phyloP scores from a whole-genome alignment of 2,329 filamentous ascomycete species.

The Fulvia fulva region DNA sequence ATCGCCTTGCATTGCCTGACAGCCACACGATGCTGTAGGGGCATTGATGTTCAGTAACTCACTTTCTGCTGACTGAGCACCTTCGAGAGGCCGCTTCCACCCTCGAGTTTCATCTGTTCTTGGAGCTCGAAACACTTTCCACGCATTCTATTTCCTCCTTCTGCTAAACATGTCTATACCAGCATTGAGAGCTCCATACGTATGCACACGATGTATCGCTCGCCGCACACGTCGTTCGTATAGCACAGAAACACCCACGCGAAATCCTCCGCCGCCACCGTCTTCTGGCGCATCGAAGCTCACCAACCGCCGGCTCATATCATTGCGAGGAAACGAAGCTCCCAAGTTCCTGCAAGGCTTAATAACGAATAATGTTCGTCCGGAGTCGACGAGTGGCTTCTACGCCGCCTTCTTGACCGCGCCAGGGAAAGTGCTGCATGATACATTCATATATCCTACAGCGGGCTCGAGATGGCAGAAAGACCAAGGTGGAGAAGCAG shows the following conservation, averaged over 20 bases:
- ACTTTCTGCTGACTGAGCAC: neutral
- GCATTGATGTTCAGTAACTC: no score
- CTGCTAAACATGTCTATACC: conserved; percentile 11
- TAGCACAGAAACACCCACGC: conserved; percentile 9
- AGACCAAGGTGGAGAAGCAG: conserved; percentile 19
- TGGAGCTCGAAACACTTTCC: neutral
- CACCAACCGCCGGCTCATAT: conserved; percentile 72
- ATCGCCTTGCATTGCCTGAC: no score
- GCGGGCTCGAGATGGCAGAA: conserved; percentile 33
- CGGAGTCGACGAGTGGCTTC: conserved; percentile 51
- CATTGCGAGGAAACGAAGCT: conserved; percentile 73
- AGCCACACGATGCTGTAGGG: neutral
- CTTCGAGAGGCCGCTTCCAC: neutral
- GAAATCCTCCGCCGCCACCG: conserved; percentile 44
- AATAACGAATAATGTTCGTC: conserved; percentile 67
- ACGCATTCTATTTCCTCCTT: neutral
- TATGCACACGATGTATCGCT: conserved; percentile 22
- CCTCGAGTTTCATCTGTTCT: neutral
- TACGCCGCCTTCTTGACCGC: conserved; percentile 87
- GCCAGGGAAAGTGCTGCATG: conserved; percentile 73
- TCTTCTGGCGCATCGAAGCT: conserved; percentile 54
- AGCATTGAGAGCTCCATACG: conserved; percentile 13
- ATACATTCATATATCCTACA: conserved; percentile 82
- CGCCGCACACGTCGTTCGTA: conserved; percentile 15
- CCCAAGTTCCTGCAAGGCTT: conserved; percentile 84